Base-by-base conservation (phyloP, 257 asterid genomes). In the Solanum tacnaense region DNA sequence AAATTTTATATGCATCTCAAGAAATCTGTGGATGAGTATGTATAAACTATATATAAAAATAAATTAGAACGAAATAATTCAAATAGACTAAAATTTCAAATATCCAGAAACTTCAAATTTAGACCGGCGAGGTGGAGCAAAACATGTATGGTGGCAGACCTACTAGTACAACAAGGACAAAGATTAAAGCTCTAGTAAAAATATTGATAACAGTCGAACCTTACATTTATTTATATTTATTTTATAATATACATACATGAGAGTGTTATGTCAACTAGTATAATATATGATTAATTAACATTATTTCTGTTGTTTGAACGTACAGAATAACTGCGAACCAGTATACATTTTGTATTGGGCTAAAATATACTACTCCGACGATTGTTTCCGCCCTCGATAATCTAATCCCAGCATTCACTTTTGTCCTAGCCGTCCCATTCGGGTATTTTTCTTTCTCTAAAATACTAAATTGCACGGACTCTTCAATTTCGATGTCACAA, bases 301-400 rank as follows among this genome's bases (percentile, higher is more conserved):
- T 70, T 7, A 23, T 70, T 31, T 70, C 18, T 31, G 3, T 70
- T 31, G n/a, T 70, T 15, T 70, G 76, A 6, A 70, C 12, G 1
- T 70, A 15, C 95, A 96, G 99, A 89, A 94, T 92, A 9, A 91
- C 98, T 4, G 84, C 94, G 87, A 96, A 94, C 86, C 99, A 96
- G 68, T 92, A 95, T 87, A 92, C 96, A 13, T 96, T 93, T 89
- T 93, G 95, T 87, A 92, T 95, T 83, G 99, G 98, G 38, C 83
- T 96, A 31, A 96, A 95, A 90, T 88, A 94, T 88, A 95, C 99
- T 7, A 93, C 96, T 85, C 99, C 99, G 86, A 96, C 99, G 0
- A 91, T 94, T 60, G 98, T 98, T 7, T 93, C 95, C 81, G 98
- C 99, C 65, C 84, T 95, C 88, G 88, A 89, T 89, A 96, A 96